phyloP scores from a whole-genome alignment of 2,329 filamentous ascomycete species.

The Talaromyces sp. region DNA sequence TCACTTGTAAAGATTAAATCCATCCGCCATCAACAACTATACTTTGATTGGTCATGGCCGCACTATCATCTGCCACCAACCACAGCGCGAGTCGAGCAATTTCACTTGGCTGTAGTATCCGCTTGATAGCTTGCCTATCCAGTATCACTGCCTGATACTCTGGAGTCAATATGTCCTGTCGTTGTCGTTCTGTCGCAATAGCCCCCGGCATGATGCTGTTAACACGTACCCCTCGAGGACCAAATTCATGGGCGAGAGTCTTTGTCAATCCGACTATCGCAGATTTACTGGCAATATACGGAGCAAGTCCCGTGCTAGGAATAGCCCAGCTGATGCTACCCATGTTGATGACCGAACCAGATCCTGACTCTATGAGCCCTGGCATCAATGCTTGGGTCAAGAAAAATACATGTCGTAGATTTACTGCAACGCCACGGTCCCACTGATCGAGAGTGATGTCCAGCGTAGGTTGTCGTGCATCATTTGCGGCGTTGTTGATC shows the following conservation, averaged over 20 bases:
- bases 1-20: neutral
- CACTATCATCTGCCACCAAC: constrained; percentile 47
- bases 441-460: neutral
- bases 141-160: constrained; percentile 38
- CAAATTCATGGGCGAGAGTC: constrained; percentile 40
- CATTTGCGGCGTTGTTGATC: constrained; percentile 37
- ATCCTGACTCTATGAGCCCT: constrained; percentile 29
- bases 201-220: constrained; percentile 52
- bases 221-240: constrained; percentile 37
- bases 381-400: constrained; percentile 30
- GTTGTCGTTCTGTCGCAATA: constrained; percentile 31
- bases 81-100: constrained; percentile 49
- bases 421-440: neutral
- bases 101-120: constrained; percentile 38
- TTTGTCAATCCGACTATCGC: constrained; percentile 41
- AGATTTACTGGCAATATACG: constrained; percentile 42
- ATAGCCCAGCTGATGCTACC: constrained; percentile 41
- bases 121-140: constrained; percentile 43
- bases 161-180: constrained; percentile 43
- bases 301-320: constrained; percentile 30
- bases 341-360: constrained; percentile 40
- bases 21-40: constrained; percentile 37
- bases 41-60: constrained; percentile 46
- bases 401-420: neutral
- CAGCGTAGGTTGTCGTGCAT: neutral